These are phyloP conservation scores for Mycena olivaceomarginata DNA, from an alignment of 768 basidiomycete genomes.

Conservation along the genomic window DNA sequence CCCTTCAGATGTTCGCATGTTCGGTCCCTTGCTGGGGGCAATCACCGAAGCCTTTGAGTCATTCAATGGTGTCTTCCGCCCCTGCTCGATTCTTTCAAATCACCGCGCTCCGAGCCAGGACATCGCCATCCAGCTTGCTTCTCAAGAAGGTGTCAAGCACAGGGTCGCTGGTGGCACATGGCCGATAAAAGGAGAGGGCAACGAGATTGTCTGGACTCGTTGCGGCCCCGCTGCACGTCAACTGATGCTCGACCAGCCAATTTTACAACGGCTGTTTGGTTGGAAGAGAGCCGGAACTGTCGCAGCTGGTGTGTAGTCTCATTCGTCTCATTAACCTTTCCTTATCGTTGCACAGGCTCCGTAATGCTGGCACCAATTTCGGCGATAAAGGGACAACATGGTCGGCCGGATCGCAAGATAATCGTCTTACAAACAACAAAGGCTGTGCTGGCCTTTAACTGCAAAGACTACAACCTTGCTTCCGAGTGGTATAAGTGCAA, in stretches of 20 bases:
- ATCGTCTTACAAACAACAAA: too few species aligned
- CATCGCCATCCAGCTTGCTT: slow-evolving; percentile 29
- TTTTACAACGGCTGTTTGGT: slow-evolving; percentile 8
- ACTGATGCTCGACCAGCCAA: slow-evolving; percentile 3
- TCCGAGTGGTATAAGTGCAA: too few species aligned
- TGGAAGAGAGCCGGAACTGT: not conserved
- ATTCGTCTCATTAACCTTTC: not conserved
- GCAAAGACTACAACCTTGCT: too few species aligned
- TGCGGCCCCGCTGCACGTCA: not conserved
- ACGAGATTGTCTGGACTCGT: not conserved
- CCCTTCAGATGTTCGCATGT: too few species aligned
- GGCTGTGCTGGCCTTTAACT: too few species aligned
- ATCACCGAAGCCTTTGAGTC: slow-evolving; percentile 47
- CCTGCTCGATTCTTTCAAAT: slow-evolving; percentile 42
- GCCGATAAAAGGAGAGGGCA: not conserved
- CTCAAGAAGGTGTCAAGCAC: slow-evolving; percentile 38
- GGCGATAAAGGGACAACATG: too few species aligned
- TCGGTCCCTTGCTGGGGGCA: too few species aligned
- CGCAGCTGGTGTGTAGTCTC: not conserved
- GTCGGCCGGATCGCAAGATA: too few species aligned
- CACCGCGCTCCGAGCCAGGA: too few species aligned
- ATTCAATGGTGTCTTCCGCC: slow-evolving; percentile 53
- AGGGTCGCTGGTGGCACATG: slow-evolving; percentile 44
- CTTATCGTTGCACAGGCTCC: not conserved
- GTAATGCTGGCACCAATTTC: not conserved